phyloP scores from a whole-genome alignment of 1,284 basidiomycete genomes.

The Meripilus lineatus region DNA sequence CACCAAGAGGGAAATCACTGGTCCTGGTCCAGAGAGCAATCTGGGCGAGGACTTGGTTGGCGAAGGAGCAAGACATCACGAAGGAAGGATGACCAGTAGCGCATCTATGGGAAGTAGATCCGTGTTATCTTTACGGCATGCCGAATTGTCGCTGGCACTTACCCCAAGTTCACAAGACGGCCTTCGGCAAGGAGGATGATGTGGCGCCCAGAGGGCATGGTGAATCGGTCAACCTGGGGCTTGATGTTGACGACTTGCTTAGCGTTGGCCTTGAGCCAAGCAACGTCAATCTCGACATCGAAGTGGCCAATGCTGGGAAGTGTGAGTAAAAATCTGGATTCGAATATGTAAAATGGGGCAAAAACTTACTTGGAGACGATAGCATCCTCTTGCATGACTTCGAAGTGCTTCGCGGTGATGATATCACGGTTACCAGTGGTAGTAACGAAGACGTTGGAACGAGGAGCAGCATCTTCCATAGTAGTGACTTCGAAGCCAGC shows the following conservation, averaged over 20 bases:
- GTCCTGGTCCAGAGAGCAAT: constrained; percentile 97
- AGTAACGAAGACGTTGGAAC: constrained; percentile 94
- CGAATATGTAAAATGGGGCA: not conserved
- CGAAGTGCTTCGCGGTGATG: constrained; percentile 91
- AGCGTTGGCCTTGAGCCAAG: constrained; percentile 96
- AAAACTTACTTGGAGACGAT: constrained; percentile 90
- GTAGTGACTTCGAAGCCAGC: constrained; percentile 98
- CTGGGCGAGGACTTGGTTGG: constrained; percentile 98
- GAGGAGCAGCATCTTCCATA: constrained; percentile 94
- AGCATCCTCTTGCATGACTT: constrained; percentile 95
- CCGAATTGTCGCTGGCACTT: constrained; percentile 37
- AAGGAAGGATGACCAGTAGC: constrained; percentile 93
- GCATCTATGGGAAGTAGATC: constrained; percentile 39
- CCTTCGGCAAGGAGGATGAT: constrained; percentile 97
- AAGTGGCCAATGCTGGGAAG: constrained; percentile 92
- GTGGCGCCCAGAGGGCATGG: constrained; percentile 88
- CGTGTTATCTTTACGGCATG: constrained; percentile 1
- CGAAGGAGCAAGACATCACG: constrained; percentile 99
- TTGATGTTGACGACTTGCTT: constrained; percentile 88
- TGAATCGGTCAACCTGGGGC: constrained; percentile 99
- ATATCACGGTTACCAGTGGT: constrained; percentile 99
- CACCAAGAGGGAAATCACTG: constrained; percentile 87
- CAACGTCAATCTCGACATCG: constrained; percentile 98
- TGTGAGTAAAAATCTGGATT: constrained; percentile 10
- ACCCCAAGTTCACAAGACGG: constrained; percentile 98